Evolutionary conservation across 768 basidiomycete genomes (phyloP).

Genomic region (Thelephora ganbajun): DNA sequence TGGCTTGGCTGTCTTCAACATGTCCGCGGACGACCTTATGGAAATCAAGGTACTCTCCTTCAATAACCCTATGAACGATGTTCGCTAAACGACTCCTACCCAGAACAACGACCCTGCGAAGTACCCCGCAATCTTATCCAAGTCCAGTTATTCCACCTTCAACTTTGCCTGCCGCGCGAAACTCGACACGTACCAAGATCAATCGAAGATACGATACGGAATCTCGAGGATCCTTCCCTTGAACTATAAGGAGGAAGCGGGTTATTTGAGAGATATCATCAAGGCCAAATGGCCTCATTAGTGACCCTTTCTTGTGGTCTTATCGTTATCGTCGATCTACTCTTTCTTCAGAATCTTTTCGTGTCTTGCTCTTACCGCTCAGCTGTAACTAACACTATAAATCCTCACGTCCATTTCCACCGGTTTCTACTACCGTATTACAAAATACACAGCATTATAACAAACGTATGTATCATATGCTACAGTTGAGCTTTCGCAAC

Average conservation of each 20-base stretch:
- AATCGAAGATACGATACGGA: slow-evolving; percentile 69
- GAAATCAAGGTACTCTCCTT: slow-evolving; percentile 43
- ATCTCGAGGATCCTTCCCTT: slow-evolving; percentile 52
- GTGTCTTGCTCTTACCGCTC: too few species aligned
- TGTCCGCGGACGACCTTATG: slow-evolving; percentile 64
- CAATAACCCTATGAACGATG: not conserved
- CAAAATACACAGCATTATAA: too few species aligned
- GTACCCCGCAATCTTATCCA: slow-evolving; percentile 45
- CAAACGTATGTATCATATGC: too few species aligned
- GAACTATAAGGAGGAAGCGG: slow-evolving; percentile 59
- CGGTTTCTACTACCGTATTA: too few species aligned
- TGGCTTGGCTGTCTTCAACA: slow-evolving; percentile 62
- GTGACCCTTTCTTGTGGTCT: too few species aligned
- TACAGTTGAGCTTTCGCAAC: not conserved
- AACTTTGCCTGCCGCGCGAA: slow-evolving; percentile 82
- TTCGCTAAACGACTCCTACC: not conserved
- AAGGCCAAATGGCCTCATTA: slow-evolving; percentile 41
- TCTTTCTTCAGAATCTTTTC: not conserved
- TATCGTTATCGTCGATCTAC: not conserved
- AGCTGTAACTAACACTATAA: too few species aligned
- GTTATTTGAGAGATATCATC: slow-evolving; percentile 43
- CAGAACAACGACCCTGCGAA: slow-evolving; percentile 48
- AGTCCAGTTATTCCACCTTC: slow-evolving; percentile 54
- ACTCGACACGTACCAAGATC: slow-evolving; percentile 80
- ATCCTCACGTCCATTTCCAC: not conserved